phyloP scores from a whole-genome alignment of 768 basidiomycete genomes.

The Termitomyces sp. region DNA sequence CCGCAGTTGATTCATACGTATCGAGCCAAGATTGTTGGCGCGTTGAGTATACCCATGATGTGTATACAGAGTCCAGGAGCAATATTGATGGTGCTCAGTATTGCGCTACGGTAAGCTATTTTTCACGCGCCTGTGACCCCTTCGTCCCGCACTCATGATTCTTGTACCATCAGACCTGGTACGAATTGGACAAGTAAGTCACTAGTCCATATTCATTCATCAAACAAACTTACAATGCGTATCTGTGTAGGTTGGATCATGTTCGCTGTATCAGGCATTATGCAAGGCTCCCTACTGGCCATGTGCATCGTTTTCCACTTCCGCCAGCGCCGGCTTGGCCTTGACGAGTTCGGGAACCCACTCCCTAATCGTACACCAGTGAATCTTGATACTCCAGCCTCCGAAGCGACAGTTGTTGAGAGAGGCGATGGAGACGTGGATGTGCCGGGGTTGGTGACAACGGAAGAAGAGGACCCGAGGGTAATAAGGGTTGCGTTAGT shows the following conservation, averaged over 20 bases:
- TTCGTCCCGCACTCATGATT: not conserved
- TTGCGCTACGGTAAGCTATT: conserved; percentile 54
- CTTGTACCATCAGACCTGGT: conserved; percentile 45
- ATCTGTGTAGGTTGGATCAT: conserved; percentile 63
- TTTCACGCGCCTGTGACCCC: not conserved
- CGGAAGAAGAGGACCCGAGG: conserved; percentile 18
- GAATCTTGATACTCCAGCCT: not conserved
- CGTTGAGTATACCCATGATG: conserved; percentile 95
- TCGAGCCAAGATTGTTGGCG: conserved; percentile 75
- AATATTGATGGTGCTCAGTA: conserved; percentile 78
- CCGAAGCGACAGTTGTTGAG: not conserved
- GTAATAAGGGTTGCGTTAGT: conserved; percentile 17
- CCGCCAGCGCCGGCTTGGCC: conserved; percentile 64
- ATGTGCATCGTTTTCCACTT: conserved; percentile 88
- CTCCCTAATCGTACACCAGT: not conserved
- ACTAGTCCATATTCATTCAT: not conserved
- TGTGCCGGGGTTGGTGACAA: conserved; percentile 19
- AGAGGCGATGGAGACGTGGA: conserved; percentile 10
- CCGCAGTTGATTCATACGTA: conserved; percentile 87
- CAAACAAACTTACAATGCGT: not conserved
- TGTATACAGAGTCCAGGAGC: conserved; percentile 89
- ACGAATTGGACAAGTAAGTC: conserved; percentile 80
- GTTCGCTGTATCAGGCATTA: conserved; percentile 74
- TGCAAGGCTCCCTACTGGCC: conserved; percentile 76
- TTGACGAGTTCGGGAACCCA: conserved; percentile 87